A percentile compares a stretch with the other conserved stretches of the same genome.
Evolutionary conservation across 495 filamentous ascomycete species (phyloP).

Genomic region (Xylaria venustula): DNA sequence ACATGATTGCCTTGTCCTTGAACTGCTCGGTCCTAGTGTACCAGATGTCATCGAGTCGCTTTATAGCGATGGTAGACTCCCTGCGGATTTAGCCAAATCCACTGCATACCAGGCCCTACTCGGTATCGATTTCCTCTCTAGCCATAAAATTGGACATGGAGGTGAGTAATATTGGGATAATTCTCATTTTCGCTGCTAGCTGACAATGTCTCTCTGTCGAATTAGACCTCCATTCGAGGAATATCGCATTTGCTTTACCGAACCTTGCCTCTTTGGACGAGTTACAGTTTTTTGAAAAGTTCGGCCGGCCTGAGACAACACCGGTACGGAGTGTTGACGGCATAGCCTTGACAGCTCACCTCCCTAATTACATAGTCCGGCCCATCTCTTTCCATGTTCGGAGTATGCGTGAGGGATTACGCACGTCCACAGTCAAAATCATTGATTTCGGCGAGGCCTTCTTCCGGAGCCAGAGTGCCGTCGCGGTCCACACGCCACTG

Average conservation of each 20-base stretch:
- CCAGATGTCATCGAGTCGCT: background rate
- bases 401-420: background rate
- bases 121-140: background rate
- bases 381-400: background rate
- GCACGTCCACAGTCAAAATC: background rate
- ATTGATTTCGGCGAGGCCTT: conserved; percentile 5
- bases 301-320: background rate
- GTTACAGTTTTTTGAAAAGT: background rate
- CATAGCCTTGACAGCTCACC: background rate
- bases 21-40: conserved; percentile 2
- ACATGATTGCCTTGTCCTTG: conserved; percentile 6
- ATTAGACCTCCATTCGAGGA: conserved; percentile 2
- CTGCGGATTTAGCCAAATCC: background rate
- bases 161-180: background rate
- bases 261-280: background rate
- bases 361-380: conserved; percentile 5
- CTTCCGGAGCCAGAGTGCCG: background rate
- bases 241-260: conserved; percentile 2
- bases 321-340: background rate
- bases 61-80: conserved; percentile 1
- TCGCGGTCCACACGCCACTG: background rate
- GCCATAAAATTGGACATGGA: background rate
- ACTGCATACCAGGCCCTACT: conserved; percentile 1
- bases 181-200: background rate
- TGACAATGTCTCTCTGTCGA: background rate